phyloP scores from a whole-genome alignment of 768 basidiomycete genomes.

The Phylloporus sp. region DNA sequence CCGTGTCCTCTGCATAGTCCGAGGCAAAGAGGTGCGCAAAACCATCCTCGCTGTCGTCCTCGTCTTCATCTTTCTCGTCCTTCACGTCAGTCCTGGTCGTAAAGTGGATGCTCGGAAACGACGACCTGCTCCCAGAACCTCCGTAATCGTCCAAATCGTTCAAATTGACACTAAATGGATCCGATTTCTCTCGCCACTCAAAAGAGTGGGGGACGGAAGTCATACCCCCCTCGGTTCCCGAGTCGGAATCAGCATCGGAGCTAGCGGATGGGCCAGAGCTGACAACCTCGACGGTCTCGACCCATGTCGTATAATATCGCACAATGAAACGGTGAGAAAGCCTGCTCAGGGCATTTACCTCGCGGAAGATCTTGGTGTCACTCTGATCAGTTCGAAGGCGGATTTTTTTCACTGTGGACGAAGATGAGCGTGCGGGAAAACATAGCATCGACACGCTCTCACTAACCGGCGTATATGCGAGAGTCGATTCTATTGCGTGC shows the following conservation, averaged over 20 bases:
- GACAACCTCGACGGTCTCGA: slow-evolving; percentile 60
- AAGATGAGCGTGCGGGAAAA: neutral
- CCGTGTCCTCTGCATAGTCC: slow-evolving; percentile 31
- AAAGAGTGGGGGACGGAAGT: slow-evolving; percentile 51
- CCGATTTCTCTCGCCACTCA: slow-evolving; percentile 41
- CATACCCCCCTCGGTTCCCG: slow-evolving; percentile 42
- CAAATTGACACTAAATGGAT: slow-evolving; percentile 62
- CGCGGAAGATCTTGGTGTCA: slow-evolving; percentile 84
- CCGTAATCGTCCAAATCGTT: slow-evolving; percentile 57
- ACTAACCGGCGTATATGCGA: slow-evolving; percentile 73
- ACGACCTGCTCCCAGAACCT: slow-evolving; percentile 46
- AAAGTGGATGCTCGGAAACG: slow-evolving; percentile 86
- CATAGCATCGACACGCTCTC: neutral
- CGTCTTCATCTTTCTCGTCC: slow-evolving; percentile 39
- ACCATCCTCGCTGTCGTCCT: slow-evolving; percentile 40
- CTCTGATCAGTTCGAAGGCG: slow-evolving; percentile 71
- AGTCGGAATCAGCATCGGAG: slow-evolving; percentile 35
- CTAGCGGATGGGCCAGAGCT: slow-evolving; percentile 48
- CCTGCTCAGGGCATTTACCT: slow-evolving; percentile 83
- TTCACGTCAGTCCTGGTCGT: slow-evolving; percentile 43
- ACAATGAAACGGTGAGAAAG: slow-evolving; percentile 89
- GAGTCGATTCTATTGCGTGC: slow-evolving; percentile 85
- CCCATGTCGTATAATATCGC: slow-evolving; percentile 87
- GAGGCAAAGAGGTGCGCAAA: slow-evolving; percentile 33
- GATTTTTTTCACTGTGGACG: slow-evolving; percentile 75